Percentiles rank a stretch among this genome's conserved stretches.
Evolutionary conservation across 1,284 basidiomycete genomes (phyloP).

Genomic region (Fistulinella cinereoalba): DNA sequence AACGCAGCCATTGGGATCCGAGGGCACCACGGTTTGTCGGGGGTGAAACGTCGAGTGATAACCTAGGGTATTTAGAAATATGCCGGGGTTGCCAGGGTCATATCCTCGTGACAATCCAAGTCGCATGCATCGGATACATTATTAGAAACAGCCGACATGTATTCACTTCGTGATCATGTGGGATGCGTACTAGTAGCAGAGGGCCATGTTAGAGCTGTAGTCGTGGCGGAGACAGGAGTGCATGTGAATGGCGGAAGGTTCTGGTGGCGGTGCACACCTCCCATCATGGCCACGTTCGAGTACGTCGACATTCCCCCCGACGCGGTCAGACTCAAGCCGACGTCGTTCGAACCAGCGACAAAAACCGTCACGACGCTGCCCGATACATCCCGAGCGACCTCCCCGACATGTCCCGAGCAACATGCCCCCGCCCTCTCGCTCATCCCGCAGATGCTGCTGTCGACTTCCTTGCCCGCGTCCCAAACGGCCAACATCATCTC

Average conservation of each 20-base stretch:
- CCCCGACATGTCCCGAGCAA: conserved; percentile 7
- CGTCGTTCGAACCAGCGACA: conserved; percentile 38
- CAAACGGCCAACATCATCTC: conserved; percentile 11
- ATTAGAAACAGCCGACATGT: too few relatives aligned
- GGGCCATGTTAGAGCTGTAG: too few relatives aligned
- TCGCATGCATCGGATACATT: too few relatives aligned
- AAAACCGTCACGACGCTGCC: conserved; percentile 48
- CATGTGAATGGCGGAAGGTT: too few relatives aligned
- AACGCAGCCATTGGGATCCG: conserved; percentile 45
- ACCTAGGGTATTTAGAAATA: too few relatives aligned
- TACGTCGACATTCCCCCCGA: conserved; percentile 52
- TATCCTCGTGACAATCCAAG: too few relatives aligned
- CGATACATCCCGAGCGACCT: conserved; percentile 18
- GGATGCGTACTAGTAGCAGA: too few relatives aligned
- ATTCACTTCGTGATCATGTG: too few relatives aligned
- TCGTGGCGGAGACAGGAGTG: too few relatives aligned
- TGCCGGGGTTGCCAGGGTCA: too few relatives aligned
- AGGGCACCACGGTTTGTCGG: too few relatives aligned
- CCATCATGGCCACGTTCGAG: conserved; percentile 46
- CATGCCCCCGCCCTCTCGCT: conserved; percentile 26
- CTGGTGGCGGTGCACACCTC: conserved; percentile 13
- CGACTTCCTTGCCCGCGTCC: conserved; percentile 15
- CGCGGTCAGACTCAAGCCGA: conserved; percentile 42
- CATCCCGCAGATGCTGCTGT: conserved; percentile 28
- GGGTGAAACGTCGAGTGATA: too few relatives aligned